These are phyloP conservation scores for Aeschynomene evenia DNA, from an alignment of 306 rosid species.

Conservation along the genomic window DNA sequence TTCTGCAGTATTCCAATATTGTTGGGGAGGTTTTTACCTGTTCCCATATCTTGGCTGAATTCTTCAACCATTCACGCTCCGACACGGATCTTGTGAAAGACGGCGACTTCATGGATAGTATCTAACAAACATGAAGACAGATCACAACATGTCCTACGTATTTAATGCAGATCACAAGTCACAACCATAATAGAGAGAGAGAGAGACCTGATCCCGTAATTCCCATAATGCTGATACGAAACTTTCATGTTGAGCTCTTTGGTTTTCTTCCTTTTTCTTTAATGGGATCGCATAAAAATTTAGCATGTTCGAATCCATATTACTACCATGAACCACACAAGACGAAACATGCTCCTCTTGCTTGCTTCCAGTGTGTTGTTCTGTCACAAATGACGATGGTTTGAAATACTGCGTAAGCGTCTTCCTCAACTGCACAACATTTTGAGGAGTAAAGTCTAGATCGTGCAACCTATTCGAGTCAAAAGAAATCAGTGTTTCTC, in stretches of 20 bases:
- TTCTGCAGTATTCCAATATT: constrained; percentile 62
- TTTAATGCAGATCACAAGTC: too few relatives aligned
- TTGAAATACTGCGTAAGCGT: constrained; percentile 52
- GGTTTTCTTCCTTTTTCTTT: constrained; percentile 63
- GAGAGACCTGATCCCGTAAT: constrained; percentile 76
- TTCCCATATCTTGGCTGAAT: constrained; percentile 87
- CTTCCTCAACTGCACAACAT: constrained; percentile 51
- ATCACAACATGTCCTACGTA: background rate
- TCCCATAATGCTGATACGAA: constrained; percentile 57
- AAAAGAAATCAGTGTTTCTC: constrained; percentile 20
- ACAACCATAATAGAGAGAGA: constrained; percentile 15
- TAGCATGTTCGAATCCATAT: constrained; percentile 35
- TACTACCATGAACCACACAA: constrained; percentile 23
- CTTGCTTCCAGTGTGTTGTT: constrained; percentile 24
- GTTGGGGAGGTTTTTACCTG: constrained; percentile 69
- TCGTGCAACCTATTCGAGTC: constrained; percentile 52
- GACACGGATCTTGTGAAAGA: constrained; percentile 59
- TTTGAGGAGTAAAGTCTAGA: constrained; percentile 52
- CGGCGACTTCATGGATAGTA: constrained; percentile 62
- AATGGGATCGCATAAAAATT: constrained; percentile 51
- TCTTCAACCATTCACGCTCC: constrained; percentile 93
- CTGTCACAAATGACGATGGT: constrained; percentile 47
- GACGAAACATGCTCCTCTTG: constrained; percentile 30
- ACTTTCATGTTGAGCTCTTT: constrained; percentile 60
- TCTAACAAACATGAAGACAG: constrained; percentile 45